These are phyloP conservation scores for Fusarium drepaniforme DNA, from an alignment of 2,329 filamentous ascomycete species.

Conservation along the genomic window DNA sequence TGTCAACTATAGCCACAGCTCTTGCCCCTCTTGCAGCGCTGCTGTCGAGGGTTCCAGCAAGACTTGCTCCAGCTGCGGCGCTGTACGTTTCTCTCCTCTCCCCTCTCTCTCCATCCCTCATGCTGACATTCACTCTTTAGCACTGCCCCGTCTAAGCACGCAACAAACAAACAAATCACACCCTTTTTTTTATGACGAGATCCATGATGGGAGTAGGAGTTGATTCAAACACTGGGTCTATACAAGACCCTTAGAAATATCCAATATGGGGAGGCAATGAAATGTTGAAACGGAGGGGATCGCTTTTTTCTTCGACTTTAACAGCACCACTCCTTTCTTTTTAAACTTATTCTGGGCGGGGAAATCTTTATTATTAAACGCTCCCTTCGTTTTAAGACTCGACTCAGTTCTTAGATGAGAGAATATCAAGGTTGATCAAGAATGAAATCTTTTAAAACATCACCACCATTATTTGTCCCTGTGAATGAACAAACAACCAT, in stretches of 20 bases:
- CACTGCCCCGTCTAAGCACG: constrained; percentile 44
- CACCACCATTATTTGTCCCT: not conserved
- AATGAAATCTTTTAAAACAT: not conserved
- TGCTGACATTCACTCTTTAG: constrained; percentile 22
- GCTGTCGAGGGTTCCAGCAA: constrained; percentile 59
- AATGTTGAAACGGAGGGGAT: constrained; percentile 18
- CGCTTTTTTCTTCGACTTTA: constrained; percentile 4
- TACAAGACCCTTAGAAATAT: not conserved
- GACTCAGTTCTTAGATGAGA: constrained; percentile 7
- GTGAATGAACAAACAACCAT: not conserved
- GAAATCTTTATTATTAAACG: not conserved
- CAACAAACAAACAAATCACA: not conserved
- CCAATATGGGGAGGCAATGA: constrained; percentile 16
- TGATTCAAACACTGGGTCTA: constrained; percentile 20
- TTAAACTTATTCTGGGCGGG: constrained; percentile 10
- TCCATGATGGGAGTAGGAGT: constrained; percentile 24
- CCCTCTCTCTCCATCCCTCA: not conserved
- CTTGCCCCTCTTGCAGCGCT: constrained; percentile 70
- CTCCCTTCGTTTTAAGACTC: constrained; percentile 19
- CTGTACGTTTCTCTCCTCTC: constrained; percentile 57
- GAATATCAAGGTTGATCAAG: not conserved
- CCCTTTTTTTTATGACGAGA: not conserved
- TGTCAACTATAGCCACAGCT: constrained; percentile 53
- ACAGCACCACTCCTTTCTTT: constrained; percentile 33
- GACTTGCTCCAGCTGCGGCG: constrained; percentile 68